Conservation (phyloP, 2,329 filamentous ascomycete genomes). For the Pestalotiopsis sp. region DNA sequence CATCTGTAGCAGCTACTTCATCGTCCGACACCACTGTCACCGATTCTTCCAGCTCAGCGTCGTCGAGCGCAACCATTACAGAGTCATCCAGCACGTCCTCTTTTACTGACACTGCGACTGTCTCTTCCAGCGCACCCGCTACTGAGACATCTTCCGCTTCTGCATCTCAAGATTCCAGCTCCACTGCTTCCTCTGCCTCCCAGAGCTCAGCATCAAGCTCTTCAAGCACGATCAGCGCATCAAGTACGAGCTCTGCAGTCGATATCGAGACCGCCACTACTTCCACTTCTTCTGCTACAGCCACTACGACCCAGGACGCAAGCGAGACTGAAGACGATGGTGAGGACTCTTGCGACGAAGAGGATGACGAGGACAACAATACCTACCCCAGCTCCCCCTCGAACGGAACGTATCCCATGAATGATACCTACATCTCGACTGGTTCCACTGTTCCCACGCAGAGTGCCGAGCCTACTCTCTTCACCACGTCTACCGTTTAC, state of each 20-base stretch:
- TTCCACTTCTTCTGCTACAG: not conserved
- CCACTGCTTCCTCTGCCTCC: not conserved
- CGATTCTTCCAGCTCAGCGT: not conserved
- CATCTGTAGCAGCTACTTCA: not conserved
- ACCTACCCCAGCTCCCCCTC: not conserved
- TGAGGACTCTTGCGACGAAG: not conserved
- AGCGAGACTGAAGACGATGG: not conserved
- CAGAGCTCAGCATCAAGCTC: not conserved
- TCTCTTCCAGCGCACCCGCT: not conserved
- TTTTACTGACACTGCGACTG: not conserved
- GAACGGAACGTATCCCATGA: not conserved
- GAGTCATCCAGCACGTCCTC: not conserved
- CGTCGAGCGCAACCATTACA: not conserved
- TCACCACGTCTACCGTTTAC: constrained; percentile 29
- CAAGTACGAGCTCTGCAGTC: not conserved
- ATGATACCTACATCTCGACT: not conserved
- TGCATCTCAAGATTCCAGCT: not conserved
- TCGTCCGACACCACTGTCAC: not conserved
- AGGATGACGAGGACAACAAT: not conserved
- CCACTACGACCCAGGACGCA: not conserved
- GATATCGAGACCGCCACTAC: not conserved
- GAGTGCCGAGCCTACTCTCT: constrained; percentile 17
- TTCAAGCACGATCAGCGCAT: not conserved
- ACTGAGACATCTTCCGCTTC: not conserved
- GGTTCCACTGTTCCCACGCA: not conserved